Percentiles rank a stretch among this genome's conserved stretches.
These are phyloP conservation scores for Globisporangium cystogenes DNA, from an alignment of 352 stramenopile species.

Conservation along the genomic window DNA sequence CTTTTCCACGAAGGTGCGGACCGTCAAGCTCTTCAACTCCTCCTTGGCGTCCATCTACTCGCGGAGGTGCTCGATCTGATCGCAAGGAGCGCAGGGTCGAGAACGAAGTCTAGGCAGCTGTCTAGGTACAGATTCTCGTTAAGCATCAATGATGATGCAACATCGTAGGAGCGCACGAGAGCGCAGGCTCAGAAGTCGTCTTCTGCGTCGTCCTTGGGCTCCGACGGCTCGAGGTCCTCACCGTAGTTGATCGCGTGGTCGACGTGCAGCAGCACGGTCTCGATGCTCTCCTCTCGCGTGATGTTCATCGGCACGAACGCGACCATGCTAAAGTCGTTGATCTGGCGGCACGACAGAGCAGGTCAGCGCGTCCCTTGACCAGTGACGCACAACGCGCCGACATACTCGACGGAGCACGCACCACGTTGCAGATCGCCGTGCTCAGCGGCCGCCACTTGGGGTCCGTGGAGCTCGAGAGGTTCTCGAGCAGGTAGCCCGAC, in stretches of 20 bases:
- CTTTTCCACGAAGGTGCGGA: too few species aligned
- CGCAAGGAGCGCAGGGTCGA: too few species aligned
- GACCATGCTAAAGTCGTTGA: conserved; percentile 97
- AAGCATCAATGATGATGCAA: too few species aligned
- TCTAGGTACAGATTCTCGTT: too few species aligned
- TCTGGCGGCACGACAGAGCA: conserved; percentile 23
- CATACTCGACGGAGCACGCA: conserved; percentile 20
- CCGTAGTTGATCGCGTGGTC: conserved; percentile 97
- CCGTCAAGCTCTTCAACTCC: too few species aligned
- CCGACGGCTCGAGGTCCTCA: conserved; percentile 92
- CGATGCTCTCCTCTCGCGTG: conserved; percentile 94
- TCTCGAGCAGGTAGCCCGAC: conserved; percentile 79
- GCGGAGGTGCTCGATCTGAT: too few species aligned
- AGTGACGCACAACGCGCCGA: not conserved
- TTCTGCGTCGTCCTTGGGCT: conserved; percentile 61
- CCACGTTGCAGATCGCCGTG: conserved; percentile 82
- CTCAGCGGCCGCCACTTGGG: conserved; percentile 82
- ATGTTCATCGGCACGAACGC: conserved; percentile 97
- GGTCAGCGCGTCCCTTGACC: not conserved
- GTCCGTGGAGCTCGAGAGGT: conserved; percentile 70
- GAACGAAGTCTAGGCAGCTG: too few species aligned
- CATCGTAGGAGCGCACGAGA: too few species aligned
- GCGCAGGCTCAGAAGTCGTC: conserved; percentile 15
- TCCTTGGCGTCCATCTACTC: too few species aligned
- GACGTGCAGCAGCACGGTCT: conserved; percentile 93